Evolutionary conservation across 306 rosid species (phyloP), one percentile per base, ranked within the genome.

Genomic region (Vachellia collinsii): DNA sequence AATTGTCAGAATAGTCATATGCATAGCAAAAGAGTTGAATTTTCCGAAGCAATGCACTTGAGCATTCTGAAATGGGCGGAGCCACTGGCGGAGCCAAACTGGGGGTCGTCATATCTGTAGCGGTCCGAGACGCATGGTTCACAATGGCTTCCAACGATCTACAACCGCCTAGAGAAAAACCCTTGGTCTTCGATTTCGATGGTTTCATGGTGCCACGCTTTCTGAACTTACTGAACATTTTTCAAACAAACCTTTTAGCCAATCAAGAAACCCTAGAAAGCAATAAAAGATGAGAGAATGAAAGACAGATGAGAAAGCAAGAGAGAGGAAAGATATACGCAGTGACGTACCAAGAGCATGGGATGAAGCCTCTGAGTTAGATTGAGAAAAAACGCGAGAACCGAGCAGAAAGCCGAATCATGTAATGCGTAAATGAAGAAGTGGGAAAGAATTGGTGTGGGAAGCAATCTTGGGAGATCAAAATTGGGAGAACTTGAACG

Each of bases 151-250:
- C 88, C 65, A 41, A 44, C 11, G 81, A 79, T 71, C 86, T 88
- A 17, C 74, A 29, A 5, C 87, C 86, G 68, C 51, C 72, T 11
- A 42, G 17, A n/a, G 84, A 29, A 64, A 7, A 43, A 59, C 87
- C 93, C 20, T 69, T 70, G 77, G 82, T n/a, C 29, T 85, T 86
- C 4, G 85, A 46, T 79, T 87, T 92, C 51, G 85, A 69, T 53
- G 79, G 36, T 85, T 87, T 92, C 64, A 76, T 84, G 86, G 87
- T 83, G 6, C 92, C 85, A 11, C 90, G 94, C 69, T 90, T 92
- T 48, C 86, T 90, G 86, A 90, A 83, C 82, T 86, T 89, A 85
- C 82, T 77, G 82, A 91, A 85, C 97, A 92, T 92, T 76, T 76
- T 78, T 4, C 47, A 25, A 34, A 58, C 20, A 10, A 51, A 36